Conservation (phyloP, 306 rosid genomes). For the Senna siamea region DNA sequence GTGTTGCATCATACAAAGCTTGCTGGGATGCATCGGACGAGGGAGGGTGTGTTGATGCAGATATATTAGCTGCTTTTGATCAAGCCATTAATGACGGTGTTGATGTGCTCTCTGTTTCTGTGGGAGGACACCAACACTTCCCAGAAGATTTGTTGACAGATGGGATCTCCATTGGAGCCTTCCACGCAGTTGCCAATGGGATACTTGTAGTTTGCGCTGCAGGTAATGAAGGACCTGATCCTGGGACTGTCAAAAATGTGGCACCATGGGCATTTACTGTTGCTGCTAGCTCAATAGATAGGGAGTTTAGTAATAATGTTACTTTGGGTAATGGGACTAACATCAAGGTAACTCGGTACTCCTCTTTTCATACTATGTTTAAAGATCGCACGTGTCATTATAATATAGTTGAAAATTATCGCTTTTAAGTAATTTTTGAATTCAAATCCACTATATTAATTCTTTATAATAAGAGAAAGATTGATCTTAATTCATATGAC, state of each 20-base stretch:
- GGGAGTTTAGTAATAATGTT: background rate
- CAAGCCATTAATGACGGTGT: slow-evolving; percentile 76
- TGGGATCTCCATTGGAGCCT: slow-evolving; percentile 55
- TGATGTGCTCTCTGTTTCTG: slow-evolving; percentile 59
- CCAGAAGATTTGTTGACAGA: slow-evolving; percentile 29
- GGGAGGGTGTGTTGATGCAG: slow-evolving; percentile 56
- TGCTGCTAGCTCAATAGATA: background rate
- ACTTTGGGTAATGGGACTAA: slow-evolving; percentile 37
- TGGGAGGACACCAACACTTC: slow-evolving; percentile 31
- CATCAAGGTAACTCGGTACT: too few species aligned
- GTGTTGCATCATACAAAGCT: slow-evolving; percentile 74
- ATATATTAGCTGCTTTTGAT: slow-evolving; percentile 64
- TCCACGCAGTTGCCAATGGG: slow-evolving; percentile 58
- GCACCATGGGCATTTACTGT: background rate
- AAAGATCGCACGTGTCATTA: too few species aligned
- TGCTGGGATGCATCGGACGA: slow-evolving; percentile 51
- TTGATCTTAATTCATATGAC: too few species aligned
- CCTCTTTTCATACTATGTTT: too few species aligned
- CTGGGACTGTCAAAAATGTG: background rate
- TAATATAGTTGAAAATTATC: too few species aligned
- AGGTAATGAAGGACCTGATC: background rate
- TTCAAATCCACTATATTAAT: too few species aligned
- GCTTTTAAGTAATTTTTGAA: too few species aligned
- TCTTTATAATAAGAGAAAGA: too few species aligned
- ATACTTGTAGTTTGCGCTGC: slow-evolving; percentile 44